A percentile compares a stretch with the other conserved stretches of the same genome.
Conservation (phyloP, 495 filamentous ascomycete genomes). For the Schizothecium vesticola region DNA sequence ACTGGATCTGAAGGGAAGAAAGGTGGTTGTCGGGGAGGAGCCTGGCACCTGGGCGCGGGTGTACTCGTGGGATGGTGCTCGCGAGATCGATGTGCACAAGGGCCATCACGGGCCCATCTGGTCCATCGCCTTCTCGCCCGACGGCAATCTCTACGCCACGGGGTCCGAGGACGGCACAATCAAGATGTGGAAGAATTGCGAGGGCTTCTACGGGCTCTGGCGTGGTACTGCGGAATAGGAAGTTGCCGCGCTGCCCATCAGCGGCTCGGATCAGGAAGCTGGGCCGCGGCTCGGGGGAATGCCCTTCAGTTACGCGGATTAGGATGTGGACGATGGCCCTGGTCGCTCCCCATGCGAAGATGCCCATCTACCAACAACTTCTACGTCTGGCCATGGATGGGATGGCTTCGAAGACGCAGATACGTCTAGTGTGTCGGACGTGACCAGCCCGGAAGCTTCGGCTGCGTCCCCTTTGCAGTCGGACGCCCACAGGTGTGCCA, state of each 20-base stretch:
- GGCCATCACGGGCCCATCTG: conserved; percentile 97
- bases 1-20: conserved; percentile 71
- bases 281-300: background rate
- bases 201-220: conserved; percentile 53
- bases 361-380: background rate
- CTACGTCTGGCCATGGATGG: background rate
- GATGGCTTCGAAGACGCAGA: background rate
- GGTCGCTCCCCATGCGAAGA: conserved; percentile 11
- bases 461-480: background rate
- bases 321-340: conserved; percentile 10
- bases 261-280: background rate
- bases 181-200: conserved; percentile 71
- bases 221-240: conserved; percentile 19
- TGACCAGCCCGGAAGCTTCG: conserved; percentile 6
- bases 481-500: conserved; percentile 1
- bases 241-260: conserved; percentile 7
- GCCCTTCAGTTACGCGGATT: background rate
- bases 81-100: conserved; percentile 87
- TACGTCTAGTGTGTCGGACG: background rate
- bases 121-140: conserved; percentile 89
- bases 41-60: conserved; percentile 93
- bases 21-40: conserved; percentile 80
- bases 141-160: conserved; percentile 91
- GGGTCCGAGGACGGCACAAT: conserved; percentile 97
- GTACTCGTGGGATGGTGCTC: conserved; percentile 75